Percentiles rank a stretch among this genome's conserved stretches.
These are phyloP conservation scores for Hyphopichia homilentoma DNA, from an alignment of 805 yeast species.

Conservation along the genomic window DNA sequence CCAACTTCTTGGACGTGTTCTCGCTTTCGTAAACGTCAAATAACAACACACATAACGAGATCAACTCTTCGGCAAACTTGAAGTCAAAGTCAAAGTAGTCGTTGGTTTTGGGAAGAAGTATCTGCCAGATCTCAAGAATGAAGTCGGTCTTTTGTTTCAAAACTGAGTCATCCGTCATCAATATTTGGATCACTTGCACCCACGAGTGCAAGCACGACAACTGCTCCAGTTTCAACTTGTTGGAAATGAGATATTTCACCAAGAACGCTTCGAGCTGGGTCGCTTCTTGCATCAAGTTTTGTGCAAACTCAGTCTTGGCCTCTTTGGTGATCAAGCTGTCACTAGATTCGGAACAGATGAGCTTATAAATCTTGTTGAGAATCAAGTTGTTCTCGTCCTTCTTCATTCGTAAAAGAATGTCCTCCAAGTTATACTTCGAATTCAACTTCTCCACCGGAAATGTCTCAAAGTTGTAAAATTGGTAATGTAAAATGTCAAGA, in stretches of 20 bases:
- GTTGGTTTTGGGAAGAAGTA: constrained; percentile 69
- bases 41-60: constrained; percentile 69
- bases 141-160: constrained; percentile 51
- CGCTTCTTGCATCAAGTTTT: constrained; percentile 23
- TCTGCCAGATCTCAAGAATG: constrained; percentile 72
- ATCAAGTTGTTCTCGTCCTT: constrained; percentile 15
- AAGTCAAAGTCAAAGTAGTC: constrained; percentile 68
- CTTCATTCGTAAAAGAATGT: constrained; percentile 23
- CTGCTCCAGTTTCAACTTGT: constrained; percentile 50
- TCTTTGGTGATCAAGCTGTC: constrained; percentile 13
- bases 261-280: constrained; percentile 33
- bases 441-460: constrained; percentile 28
- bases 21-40: constrained; percentile 54
- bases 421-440: constrained; percentile 22
- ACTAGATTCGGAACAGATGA: constrained; percentile 18
- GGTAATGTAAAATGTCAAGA: constrained; percentile 66
- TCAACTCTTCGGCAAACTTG: constrained; percentile 68
- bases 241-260: constrained; percentile 43
- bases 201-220: constrained; percentile 71
- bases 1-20: constrained; percentile 15
- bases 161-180: constrained; percentile 57
- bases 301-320: constrained; percentile 17
- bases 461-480: constrained; percentile 41
- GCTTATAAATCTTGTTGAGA: constrained; percentile 17
- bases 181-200: constrained; percentile 74